Base-by-base conservation (phyloP, 176 grass and related monocot genomes). In the Hsuehochloa calcarea region DNA sequence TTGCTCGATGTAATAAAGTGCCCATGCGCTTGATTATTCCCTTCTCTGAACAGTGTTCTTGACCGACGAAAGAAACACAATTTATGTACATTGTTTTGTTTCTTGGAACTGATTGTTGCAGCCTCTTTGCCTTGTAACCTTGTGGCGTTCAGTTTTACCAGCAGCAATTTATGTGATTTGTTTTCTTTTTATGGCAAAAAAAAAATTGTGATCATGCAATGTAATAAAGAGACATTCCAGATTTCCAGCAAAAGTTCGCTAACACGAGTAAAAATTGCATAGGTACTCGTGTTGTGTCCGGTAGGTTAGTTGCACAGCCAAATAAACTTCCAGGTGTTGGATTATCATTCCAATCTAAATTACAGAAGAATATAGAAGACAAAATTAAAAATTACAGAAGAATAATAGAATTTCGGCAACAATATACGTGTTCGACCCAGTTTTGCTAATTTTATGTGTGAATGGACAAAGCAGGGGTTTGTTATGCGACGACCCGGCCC, bases 1-100 rank as follows among this genome's bases (percentile, higher is more conserved):
- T 78, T 54, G 45, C 80, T 85, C 61, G 29, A 79, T 94, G 94
- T 87, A 97, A 97, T 97, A 92, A 92, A 85, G 38, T 86, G 58
- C 78, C 20, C 22, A 70, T 55, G 66, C 35, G 80, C 38, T 83
- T 78, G 15, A 79, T 59, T 90, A 15, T 84, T 55, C 45, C 37
- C 27, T 80, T 75, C 46, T 54, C 45, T 69, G 47, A 79, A 84
- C 23, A 66, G 12, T 61, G 10, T 14, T 55, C 1, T 38, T 84
- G 66, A 65, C 44, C 2, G 67, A 66, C 27, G 81, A 84, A 67
- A 66, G 40, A 71, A 1, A 46, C 20, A 75, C 27, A 11, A 72
- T 65, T 55, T 78, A 79, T 90, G 73, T 83, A 83, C 55, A 87
- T 82, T 77, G 16, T 68, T 58, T 67, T 31, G 23, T 47, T 71